These are phyloP conservation scores for Xerocomellus intermedius DNA, from an alignment of 768 basidiomycete genomes.

Conservation along the genomic window DNA sequence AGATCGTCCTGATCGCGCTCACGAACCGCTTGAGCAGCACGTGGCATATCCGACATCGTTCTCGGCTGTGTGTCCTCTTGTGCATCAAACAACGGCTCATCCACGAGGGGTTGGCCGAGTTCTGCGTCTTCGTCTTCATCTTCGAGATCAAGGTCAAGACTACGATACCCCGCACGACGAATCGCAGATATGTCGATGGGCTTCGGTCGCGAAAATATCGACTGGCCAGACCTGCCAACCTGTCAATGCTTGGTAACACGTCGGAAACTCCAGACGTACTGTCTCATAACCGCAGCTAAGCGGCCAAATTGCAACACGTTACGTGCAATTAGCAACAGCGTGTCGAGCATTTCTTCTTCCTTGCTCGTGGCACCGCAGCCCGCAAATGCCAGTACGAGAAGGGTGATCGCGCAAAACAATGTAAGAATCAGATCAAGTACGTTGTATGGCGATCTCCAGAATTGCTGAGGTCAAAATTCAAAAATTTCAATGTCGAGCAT, in stretches of 20 bases:
- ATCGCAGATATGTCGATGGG: conserved; percentile 80
- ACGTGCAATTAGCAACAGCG: conserved; percentile 84
- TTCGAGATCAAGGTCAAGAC: conserved; percentile 70
- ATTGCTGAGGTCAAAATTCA: conserved; percentile 63
- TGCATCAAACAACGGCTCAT: conserved; percentile 64
- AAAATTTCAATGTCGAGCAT: not conserved
- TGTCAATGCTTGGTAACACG: conserved; percentile 6
- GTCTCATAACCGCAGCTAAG: conserved; percentile 89
- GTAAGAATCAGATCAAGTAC: conserved; percentile 87
- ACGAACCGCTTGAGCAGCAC: conserved; percentile 49
- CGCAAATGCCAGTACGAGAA: conserved; percentile 86
- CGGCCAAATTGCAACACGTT: conserved; percentile 93
- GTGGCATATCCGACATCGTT: conserved; percentile 56
- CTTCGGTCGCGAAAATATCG: conserved; percentile 83
- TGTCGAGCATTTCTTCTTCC: conserved; percentile 94
- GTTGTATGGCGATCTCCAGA: conserved; percentile 95
- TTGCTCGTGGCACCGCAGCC: conserved; percentile 80
- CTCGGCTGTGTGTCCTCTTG: conserved; percentile 33
- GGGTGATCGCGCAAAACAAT: conserved; percentile 82
- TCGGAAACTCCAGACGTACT: conserved; percentile 51
- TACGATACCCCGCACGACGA: conserved; percentile 57
- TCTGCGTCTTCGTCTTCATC: conserved; percentile 58
- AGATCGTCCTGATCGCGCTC: conserved; percentile 66
- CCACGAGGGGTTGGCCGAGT: conserved; percentile 56
- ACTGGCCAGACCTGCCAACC: conserved; percentile 71